Evolutionary conservation across 129 eudicot genomes (phyloP).

Genomic region (Deinandra increscens): DNA sequence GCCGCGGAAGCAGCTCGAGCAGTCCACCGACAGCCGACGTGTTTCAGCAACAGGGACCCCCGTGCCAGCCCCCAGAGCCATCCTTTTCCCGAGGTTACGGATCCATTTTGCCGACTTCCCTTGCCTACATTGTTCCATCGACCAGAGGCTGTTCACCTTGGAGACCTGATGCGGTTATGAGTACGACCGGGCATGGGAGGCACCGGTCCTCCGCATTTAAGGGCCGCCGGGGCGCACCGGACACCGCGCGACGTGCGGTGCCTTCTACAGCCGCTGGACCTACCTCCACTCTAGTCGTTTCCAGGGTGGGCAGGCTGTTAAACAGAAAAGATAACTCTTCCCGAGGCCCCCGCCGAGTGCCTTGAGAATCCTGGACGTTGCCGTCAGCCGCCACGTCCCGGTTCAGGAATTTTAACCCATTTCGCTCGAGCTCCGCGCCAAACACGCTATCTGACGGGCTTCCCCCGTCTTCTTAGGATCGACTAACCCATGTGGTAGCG

Average conservation of each 20-base stretch:
- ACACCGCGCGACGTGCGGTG: slow-evolving; percentile 22
- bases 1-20: neutral
- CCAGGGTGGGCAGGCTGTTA: slow-evolving; percentile 4
- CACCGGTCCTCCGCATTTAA: slow-evolving; percentile 17
- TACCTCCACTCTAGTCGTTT: neutral
- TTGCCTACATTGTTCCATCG: no score
- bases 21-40: slow-evolving; percentile 1
- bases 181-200: no score
- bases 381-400: no score
- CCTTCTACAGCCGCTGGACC: neutral
- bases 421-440: no score
- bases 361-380: neutral
- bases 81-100: no score
- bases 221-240: slow-evolving; percentile 18
- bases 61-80: no score
- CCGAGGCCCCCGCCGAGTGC: slow-evolving; percentile 1
- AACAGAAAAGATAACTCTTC: no score
- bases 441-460: slow-evolving; percentile 5
- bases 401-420: slow-evolving; percentile 2
- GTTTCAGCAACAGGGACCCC: no score
- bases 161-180: no score
- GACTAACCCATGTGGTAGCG: slow-evolving; percentile 19
- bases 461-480: slow-evolving; percentile 14
- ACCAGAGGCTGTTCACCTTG: no score
- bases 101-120: no score